Evolutionary conservation across 2,329 filamentous ascomycete species (phyloP).

Genomic region (Dactylellina cionopaga): DNA sequence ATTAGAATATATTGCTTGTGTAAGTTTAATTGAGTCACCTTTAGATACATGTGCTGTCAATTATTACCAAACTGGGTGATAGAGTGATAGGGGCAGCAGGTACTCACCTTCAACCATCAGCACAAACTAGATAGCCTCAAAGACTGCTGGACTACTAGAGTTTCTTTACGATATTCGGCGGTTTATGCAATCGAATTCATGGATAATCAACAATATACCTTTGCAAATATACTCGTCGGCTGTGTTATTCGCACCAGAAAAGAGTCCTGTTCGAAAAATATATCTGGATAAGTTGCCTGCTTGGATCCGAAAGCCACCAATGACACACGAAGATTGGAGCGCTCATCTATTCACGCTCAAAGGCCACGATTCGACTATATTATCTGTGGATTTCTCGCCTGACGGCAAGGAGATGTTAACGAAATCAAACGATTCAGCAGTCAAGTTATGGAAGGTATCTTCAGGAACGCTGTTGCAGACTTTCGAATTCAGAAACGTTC

Average conservation of each 20-base stretch:
- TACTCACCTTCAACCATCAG: not conserved
- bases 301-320: not conserved
- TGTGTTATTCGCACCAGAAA: constrained; percentile 1
- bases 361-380: not conserved
- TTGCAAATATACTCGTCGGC: constrained; percentile 12
- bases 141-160: not conserved
- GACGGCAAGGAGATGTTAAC: constrained; percentile 44
- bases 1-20: not conserved
- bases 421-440: not conserved
- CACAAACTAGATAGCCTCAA: not conserved
- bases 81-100: not conserved
- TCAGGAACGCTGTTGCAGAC: not conserved
- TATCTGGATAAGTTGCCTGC: not conserved
- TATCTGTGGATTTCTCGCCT: not conserved
- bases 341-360: not conserved
- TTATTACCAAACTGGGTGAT: too few relatives aligned
- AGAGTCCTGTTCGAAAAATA: constrained; percentile 5
- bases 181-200: constrained; percentile 2
- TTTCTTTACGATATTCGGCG: constrained; percentile 11
- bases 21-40: too few relatives aligned
- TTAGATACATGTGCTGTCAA: too few relatives aligned
- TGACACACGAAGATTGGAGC: not conserved
- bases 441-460: not conserved
- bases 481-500: too few relatives aligned
- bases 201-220: not conserved